Evolutionary conservation across 2,329 filamentous ascomycete genomes (phyloP).

Genomic region (Sclerotinia minor): DNA sequence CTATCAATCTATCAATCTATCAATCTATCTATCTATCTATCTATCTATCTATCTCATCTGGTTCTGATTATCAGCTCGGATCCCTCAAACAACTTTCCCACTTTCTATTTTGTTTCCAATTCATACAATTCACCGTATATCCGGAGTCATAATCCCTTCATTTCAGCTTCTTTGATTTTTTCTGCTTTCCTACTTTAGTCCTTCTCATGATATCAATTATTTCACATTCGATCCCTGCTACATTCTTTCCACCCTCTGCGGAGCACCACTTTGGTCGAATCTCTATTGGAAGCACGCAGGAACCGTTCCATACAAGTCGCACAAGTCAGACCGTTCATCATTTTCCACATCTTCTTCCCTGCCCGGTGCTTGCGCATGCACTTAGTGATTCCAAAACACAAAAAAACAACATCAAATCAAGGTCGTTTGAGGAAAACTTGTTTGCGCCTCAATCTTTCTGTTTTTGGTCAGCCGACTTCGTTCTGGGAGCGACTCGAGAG

Average conservation of each 20-base stretch:
- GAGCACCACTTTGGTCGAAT: not conserved
- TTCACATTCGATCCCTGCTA: not conserved
- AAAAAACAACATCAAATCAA: constrained; percentile 25
- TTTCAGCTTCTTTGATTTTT: not conserved
- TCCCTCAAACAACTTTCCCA: not conserved
- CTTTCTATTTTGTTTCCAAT: not conserved
- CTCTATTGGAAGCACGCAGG: not conserved
- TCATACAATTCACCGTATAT: not conserved
- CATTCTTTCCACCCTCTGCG: not conserved
- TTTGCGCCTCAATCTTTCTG: constrained; percentile 30
- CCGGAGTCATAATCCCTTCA: not conserved
- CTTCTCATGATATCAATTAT: constrained; percentile 8
- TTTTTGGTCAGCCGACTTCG: constrained; percentile 29
- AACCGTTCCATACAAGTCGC: not conserved
- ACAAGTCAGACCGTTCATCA: constrained; percentile 12
- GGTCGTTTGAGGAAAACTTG: constrained; percentile 26
- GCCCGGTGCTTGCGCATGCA: constrained; percentile 29
- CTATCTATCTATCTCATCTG: too few species aligned
- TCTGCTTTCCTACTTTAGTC: not conserved
- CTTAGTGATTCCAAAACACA: constrained; percentile 22
- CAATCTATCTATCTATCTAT: too few species aligned
- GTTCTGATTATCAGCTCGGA: constrained; percentile 6
- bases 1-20: too few species aligned
- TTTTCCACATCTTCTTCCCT: constrained; percentile 5
- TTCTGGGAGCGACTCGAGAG: constrained; percentile 24